These are phyloP conservation scores for Westerdykella sp. DNA, from an alignment of 2,329 filamentous ascomycete species.

Conservation along the genomic window DNA sequence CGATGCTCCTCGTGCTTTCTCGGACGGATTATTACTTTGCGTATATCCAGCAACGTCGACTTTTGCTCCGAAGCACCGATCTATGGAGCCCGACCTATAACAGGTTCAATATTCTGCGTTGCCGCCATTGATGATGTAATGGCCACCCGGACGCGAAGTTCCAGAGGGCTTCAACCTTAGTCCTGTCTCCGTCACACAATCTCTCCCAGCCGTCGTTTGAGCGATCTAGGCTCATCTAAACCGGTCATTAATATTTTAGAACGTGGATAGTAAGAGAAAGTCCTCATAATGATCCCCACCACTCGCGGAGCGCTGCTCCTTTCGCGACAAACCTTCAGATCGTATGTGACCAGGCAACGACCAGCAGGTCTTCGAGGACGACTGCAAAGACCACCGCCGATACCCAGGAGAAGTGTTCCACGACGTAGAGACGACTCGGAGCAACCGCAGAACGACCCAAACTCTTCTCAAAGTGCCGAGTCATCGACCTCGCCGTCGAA, in stretches of 20 bases:
- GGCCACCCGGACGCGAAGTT: too few relatives aligned
- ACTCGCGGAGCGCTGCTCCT: constrained; percentile 24
- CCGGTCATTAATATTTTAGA: neutral
- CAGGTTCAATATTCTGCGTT: too few relatives aligned
- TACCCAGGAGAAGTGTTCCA: constrained; percentile 7
- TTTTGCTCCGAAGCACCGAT: too few relatives aligned
- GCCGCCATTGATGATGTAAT: too few relatives aligned
- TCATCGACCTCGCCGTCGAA: constrained; percentile 20
- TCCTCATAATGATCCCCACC: constrained; percentile 16
- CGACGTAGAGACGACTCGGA: constrained; percentile 6
- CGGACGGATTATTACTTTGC: too few relatives aligned
- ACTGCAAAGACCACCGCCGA: constrained; percentile 13
- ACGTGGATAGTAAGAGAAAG: too few relatives aligned
- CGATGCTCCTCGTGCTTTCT: too few relatives aligned
- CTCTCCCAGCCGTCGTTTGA: neutral
- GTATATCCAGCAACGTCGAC: too few relatives aligned
- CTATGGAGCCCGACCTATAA: too few relatives aligned
- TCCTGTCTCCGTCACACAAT: too few relatives aligned
- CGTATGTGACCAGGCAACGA: constrained; percentile 18
- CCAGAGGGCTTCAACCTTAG: too few relatives aligned
- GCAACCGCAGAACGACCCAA: constrained; percentile 2
- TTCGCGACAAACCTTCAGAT: constrained; percentile 18
- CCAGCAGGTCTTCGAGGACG: constrained; percentile 21
- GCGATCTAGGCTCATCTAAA: constrained; percentile 1
- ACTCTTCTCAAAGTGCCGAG: constrained; percentile 8